These are phyloP conservation scores for Verruconis gallopava DNA, from an alignment of 2,329 filamentous ascomycete genomes.

Conservation along the genomic window DNA sequence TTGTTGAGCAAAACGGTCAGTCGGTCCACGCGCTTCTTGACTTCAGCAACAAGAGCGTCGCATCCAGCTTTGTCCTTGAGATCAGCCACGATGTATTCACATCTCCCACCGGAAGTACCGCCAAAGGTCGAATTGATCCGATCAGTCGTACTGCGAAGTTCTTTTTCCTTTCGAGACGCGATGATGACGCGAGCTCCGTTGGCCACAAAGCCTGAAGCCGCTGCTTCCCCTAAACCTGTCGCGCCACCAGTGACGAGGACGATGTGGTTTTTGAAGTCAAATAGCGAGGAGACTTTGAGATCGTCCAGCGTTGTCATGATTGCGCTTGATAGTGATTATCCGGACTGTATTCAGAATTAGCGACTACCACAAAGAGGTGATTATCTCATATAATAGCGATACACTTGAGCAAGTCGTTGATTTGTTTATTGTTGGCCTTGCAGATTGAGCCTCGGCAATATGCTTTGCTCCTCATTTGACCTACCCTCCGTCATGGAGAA, in stretches of 20 bases:
- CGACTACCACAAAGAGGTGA: too few relatives aligned
- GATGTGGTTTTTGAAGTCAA: constrained; percentile 24
- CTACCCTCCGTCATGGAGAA: too few relatives aligned
- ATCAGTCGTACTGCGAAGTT: constrained; percentile 25
- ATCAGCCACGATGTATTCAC: constrained; percentile 37
- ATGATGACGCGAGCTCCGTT: constrained; percentile 42
- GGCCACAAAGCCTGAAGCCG: constrained; percentile 39
- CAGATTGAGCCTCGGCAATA: too few relatives aligned
- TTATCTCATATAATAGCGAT: too few relatives aligned
- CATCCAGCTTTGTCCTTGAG: constrained; percentile 40
- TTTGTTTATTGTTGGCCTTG: too few relatives aligned
- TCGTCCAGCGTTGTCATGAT: constrained; percentile 14
- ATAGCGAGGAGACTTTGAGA: constrained; percentile 22
- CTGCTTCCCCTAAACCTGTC: constrained; percentile 41
- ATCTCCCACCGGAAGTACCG: constrained; percentile 37
- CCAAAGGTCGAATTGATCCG: constrained; percentile 29
- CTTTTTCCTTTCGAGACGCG: constrained; percentile 38
- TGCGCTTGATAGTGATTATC: too few relatives aligned
- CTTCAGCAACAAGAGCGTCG: constrained; percentile 34
- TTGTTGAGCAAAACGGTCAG: constrained; percentile 40
- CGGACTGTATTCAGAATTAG: too few relatives aligned
- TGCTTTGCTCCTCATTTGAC: too few relatives aligned
- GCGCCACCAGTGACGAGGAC: constrained; percentile 39
- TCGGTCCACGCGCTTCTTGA: constrained; percentile 30
- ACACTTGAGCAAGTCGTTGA: too few relatives aligned